A percentile compares a stretch with the other conserved stretches of the same genome.
phyloP scores from a whole-genome alignment of 345 rosid genomes.

The Brassica nigra region DNA sequence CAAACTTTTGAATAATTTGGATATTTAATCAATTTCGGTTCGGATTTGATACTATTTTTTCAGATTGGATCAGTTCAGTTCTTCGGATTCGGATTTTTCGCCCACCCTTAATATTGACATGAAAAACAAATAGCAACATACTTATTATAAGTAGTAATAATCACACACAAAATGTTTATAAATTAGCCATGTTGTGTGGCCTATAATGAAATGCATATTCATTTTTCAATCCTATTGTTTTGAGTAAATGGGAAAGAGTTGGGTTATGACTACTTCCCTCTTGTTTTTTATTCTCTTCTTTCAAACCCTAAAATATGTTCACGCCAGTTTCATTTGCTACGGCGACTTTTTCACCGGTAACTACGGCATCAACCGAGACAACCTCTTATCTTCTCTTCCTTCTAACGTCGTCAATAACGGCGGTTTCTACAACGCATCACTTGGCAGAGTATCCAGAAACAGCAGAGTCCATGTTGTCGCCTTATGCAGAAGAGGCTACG shows the following conservation, averaged over 20 bases:
- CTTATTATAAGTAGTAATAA: too few species aligned
- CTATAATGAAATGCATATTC: background rate
- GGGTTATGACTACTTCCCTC: background rate
- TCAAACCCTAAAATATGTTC: conserved; percentile 15
- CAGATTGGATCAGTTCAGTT: too few species aligned
- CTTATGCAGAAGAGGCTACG: conserved; percentile 45
- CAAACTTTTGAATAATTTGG: too few species aligned
- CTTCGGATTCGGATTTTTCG: too few species aligned
- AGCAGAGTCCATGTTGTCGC: conserved; percentile 39
- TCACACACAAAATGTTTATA: background rate
- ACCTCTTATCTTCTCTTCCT: conserved; percentile 41
- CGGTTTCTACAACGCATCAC: conserved; percentile 39
- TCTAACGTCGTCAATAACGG: conserved; percentile 33
- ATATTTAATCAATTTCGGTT: too few species aligned
- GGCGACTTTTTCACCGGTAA: conserved; percentile 41
- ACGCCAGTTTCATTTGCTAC: conserved; percentile 7
- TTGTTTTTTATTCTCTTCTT: conserved; percentile 6
- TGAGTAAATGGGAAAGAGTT: conserved; percentile 14
- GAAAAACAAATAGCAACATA: too few species aligned
- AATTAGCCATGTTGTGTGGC: background rate
- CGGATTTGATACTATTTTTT: too few species aligned
- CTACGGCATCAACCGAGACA: conserved; percentile 35
- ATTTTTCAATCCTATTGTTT: background rate
- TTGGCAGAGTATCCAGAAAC: conserved; percentile 29
- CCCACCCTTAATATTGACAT: too few species aligned